Percentiles rank a stretch among this genome's conserved stretches.
These are phyloP conservation scores for Rhizomucor pusillus DNA, from an alignment of 371 early-diverging fungal species.

Conservation along the genomic window DNA sequence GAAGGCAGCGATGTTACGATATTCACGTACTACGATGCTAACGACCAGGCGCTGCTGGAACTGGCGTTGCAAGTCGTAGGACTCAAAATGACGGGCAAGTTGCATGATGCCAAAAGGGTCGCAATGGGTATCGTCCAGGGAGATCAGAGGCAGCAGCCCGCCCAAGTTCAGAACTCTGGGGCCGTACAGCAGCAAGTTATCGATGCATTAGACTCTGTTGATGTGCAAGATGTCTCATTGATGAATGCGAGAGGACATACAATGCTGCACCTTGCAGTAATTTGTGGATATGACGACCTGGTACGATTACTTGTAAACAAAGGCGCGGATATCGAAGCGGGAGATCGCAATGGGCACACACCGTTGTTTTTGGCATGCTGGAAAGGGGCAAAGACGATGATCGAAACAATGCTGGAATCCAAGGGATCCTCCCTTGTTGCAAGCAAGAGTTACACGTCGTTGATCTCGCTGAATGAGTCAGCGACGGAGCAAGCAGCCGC, in stretches of 20 bases:
- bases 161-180: no score
- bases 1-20: conserved; percentile 52
- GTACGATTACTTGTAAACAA: conserved; percentile 13
- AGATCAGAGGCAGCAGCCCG: no score
- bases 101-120: conserved; percentile 65
- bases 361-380: conserved; percentile 36
- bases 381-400: conserved; percentile 18
- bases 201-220: conserved; percentile 8
- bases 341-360: conserved; percentile 35
- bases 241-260: conserved; percentile 29
- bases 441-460: no score
- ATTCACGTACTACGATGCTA: conserved; percentile 69
- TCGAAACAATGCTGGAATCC: no score
- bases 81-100: conserved; percentile 73
- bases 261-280: conserved; percentile 35
- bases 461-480: no score
- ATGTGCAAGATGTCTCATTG: conserved; percentile 10
- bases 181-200: conserved; percentile 12
- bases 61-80: conserved; percentile 82
- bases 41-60: conserved; percentile 79
- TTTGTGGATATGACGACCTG: conserved; percentile 17
- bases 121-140: conserved; percentile 75
- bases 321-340: conserved; percentile 5
- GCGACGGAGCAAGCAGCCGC: no score
- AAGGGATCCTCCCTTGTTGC: no score